Evolutionary conservation across 495 filamentous ascomycete genomes (phyloP).

Genomic region (Tuber microsphaerosporum): DNA sequence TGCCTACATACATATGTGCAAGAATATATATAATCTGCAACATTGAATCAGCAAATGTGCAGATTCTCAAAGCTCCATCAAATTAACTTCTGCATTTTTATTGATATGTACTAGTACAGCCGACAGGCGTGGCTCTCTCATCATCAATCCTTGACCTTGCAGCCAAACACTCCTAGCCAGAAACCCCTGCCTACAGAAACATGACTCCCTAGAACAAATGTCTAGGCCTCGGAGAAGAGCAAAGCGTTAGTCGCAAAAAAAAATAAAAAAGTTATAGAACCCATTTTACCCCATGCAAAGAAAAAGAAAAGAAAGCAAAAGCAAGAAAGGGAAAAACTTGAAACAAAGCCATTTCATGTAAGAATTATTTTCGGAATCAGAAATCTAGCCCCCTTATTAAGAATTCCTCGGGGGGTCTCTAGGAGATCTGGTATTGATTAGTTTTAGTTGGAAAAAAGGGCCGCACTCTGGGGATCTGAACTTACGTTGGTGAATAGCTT

Average conservation of each 20-base stretch:
- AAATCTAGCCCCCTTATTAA: constrained; percentile 15
- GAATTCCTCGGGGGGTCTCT: constrained; percentile 34
- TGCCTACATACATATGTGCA: not conserved
- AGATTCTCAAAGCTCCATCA: not conserved
- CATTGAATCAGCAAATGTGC: not conserved
- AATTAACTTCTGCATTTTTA: constrained; percentile 2
- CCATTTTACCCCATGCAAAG: constrained; percentile 33
- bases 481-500: constrained; percentile 50
- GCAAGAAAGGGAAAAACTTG: constrained; percentile 18
- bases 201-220: not conserved
- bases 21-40: not conserved
- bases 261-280: constrained; percentile 21
- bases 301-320: constrained; percentile 20
- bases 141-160: not conserved
- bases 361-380: constrained; percentile 9
- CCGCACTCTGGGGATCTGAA: not conserved
- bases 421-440: constrained; percentile 25
- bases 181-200: not conserved
- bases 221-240: not conserved
- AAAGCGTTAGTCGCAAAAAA: not conserved
- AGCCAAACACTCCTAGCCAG: not conserved
- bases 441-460: not conserved
- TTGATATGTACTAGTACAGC: constrained; percentile 3
- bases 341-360: constrained; percentile 9
- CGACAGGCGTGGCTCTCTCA: not conserved